These are phyloP conservation scores for Larix kaempferi DNA, from an alignment of 75 land plant genomes.

Conservation along the genomic window DNA sequence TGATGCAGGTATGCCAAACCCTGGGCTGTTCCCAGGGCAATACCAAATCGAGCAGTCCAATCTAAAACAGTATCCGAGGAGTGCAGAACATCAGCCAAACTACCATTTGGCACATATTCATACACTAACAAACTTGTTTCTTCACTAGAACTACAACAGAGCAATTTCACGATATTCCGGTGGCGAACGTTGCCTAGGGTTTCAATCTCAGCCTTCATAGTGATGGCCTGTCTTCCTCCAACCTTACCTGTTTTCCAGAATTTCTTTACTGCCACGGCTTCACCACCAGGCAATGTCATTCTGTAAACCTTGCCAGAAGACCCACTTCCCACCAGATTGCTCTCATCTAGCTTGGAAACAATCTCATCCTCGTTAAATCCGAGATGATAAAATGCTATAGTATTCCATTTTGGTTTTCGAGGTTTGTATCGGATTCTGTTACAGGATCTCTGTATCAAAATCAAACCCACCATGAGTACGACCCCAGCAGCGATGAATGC, in stretches of 20 bases:
- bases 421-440: constrained; percentile 12
- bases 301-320: constrained; percentile 62
- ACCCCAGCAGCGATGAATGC: constrained; percentile 23
- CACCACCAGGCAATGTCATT: constrained; percentile 50
- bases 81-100: constrained; percentile 60
- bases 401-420: constrained; percentile 20
- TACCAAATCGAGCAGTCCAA: constrained; percentile 38
- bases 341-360: constrained; percentile 45
- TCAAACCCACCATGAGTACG: constrained; percentile 21
- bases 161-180: constrained; percentile 59
- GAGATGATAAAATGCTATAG: constrained; percentile 51
- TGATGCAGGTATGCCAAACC: constrained; percentile 80
- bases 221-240: constrained; percentile 12
- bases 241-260: constrained; percentile 22
- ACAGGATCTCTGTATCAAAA: constrained; percentile 18
- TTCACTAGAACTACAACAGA: constrained; percentile 58
- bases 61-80: constrained; percentile 25
- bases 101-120: constrained; percentile 73
- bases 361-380: constrained; percentile 60
- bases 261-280: constrained; percentile 73
- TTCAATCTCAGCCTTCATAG: constrained; percentile 55
- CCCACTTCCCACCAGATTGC: constrained; percentile 57
- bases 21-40: constrained; percentile 65
- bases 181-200: constrained; percentile 76
- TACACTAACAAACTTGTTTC: constrained; percentile 59